Evolutionary conservation across 2,329 filamentous ascomycete species (phyloP), one percentile per base, ranked within the genome.

Genomic region (Microcyclosporella mali): DNA sequence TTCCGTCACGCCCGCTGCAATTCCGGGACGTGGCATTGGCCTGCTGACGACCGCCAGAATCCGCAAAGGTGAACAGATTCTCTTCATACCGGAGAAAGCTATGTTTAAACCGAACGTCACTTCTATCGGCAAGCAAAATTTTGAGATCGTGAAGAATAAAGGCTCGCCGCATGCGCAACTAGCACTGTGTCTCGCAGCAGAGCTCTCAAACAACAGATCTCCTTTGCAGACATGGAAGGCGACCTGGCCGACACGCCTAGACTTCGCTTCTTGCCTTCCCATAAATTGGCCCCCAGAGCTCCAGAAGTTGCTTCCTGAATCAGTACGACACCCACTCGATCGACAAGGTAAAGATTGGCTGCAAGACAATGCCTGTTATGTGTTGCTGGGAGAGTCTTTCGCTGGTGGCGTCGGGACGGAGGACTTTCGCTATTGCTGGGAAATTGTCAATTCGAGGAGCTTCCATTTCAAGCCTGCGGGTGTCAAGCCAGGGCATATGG

Each of bases 11-110:
- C 81, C 87, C 4, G 74, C 79, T 31, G 70, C 70, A 30, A 80
- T 94, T 12, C 77, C 81, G 4, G 84, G 81, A 1, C 75, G 84
- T 41, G 88, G 88, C 19, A 75, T 92, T 40, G 88, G 89, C 35
- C 80, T 95, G 43, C 73, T 89, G 38, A 83, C 87, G 4, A 81
- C 78, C 10, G 73, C 75, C 19, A 67, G 74, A 11, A 73, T 92
- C 47, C 69, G 83, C 67, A 68, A 73, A 64, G 73, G 72, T 42
- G 76, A 85, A 47, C 65, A 69, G 6, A 66, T 92, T 38, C 71
- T 90, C 4, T 71, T 73, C 44, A 78, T 92, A 0, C 85, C 84
- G 8, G 71, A 74, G 31, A 64, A 66, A 36, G 72, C 77, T 19
- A 77, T 92, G 39, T 69, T 87, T 38, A 83, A 80, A 21, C 67